Conservation (phyloP, 768 basidiomycete genomes). For the Aureoboletus auriporus region DNA sequence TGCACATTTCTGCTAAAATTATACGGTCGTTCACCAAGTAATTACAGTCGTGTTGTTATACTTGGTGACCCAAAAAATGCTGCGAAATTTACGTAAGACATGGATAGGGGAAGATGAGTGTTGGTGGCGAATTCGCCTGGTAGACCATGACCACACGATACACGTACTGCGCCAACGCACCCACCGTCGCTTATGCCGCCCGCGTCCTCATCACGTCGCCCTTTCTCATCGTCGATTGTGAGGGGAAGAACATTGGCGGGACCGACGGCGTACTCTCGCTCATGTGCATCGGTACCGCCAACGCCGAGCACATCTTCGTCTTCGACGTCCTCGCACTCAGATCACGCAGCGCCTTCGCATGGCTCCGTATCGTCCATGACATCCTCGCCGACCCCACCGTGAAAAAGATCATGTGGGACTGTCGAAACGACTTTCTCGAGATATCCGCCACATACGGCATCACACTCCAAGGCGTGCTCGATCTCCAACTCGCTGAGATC, state of each 20-base stretch:
- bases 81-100: too few relatives aligned
- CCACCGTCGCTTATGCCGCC: slow-evolving; percentile 15
- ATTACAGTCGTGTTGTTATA: background rate
- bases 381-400: slow-evolving; percentile 28
- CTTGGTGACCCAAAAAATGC: background rate
- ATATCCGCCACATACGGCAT: slow-evolving; percentile 27
- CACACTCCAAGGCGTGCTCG: slow-evolving; percentile 31
- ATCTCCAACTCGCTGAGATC: slow-evolving; percentile 41
- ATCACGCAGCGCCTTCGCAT: slow-evolving; percentile 8
- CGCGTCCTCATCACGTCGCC: slow-evolving; percentile 19
- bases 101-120: slow-evolving; percentile 3
- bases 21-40: slow-evolving; percentile 88
- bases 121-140: too few relatives aligned
- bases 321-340: slow-evolving; percentile 34
- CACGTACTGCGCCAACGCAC: slow-evolving; percentile 13
- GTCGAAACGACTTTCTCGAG: slow-evolving; percentile 39
- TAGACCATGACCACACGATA: slow-evolving; percentile 21
- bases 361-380: slow-evolving; percentile 22
- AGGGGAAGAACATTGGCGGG: slow-evolving; percentile 33
- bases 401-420: slow-evolving; percentile 42
- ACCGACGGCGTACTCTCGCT: slow-evolving; percentile 32
- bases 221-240: slow-evolving; percentile 37
- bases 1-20: slow-evolving; percentile 94
- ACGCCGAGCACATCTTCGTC: slow-evolving; percentile 32
- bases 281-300: slow-evolving; percentile 32